Base-by-base conservation (phyloP, 371 early-diverging fungal species). In the Zancudomyces culisetae region DNA sequence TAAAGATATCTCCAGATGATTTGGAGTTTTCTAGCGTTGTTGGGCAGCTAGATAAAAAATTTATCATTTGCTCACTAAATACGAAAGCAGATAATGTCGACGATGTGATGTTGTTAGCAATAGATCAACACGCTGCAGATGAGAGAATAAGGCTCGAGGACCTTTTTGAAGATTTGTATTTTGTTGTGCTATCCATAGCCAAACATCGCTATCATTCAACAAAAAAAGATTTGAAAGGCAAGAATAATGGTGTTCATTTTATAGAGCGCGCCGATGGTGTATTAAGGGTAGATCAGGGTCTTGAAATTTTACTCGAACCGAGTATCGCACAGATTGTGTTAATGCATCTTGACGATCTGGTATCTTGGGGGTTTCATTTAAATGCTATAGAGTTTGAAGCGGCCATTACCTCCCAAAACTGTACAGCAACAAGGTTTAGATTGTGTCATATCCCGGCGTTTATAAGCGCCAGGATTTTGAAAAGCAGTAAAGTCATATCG, bases 91-190 rank as follows among this genome's bases (percentile, higher is more conserved):
- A 55, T n/a, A 43, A 53, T 10, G 45, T 46, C 4, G 50, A 22
- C 39, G n/a, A 27, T 8, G 54, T 53, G n/a, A 18, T 64, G 0
- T 28, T 81, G 2, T 61, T 84, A 0, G 58, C 83, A 27, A 68
- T 86, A 20, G 89, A 88, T 56, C 89, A 88, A 52, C 89, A 88
- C 68, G 89, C 89, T 18, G 85, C 82, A 1, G 83, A 88, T 60
- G 89, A 88, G 55, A 72, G 89, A 1, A 69, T 86, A 3, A 63
- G 75, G 12, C 61, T 88, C 35, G 89, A 88, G 55, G 52, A 45
- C 6, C 54, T 80, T 52, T 54, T 74, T 52, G 51, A 57, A 47
- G 53, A 59, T 39, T 62, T 68, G n/a, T 51, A 51, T 26, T 23
- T 19, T 3, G 23, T 24, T 21, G 51, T 51, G 24, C 10, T 30